Evolutionary conservation across 768 basidiomycete species (phyloP), one percentile per base, ranked within the genome.

Genomic region (Lactarius akahatsu): DNA sequence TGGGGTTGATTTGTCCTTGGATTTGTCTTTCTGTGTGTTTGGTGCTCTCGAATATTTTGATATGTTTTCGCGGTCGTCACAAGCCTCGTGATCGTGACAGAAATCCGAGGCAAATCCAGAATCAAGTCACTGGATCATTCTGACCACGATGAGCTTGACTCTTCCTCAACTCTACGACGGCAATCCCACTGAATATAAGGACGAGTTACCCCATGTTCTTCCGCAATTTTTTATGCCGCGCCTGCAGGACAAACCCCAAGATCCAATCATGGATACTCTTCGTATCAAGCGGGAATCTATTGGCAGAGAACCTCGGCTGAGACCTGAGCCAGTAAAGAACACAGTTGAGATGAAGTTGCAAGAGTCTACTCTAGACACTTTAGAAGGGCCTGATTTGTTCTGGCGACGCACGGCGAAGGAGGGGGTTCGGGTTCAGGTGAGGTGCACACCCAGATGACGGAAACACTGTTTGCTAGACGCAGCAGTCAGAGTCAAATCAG

Each of bases 221-320:
- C 70, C 73, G 0, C 74, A 67, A 16, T 91, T 92, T 74, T 86
- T 82, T 63, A 78, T 91, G n/a, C 87, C 89, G 11, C 75, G 70
- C n/a, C 76, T 93, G 55, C 77, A 80, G n/a, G 83, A 91, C 65
- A 85, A 83, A 69, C 90, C 91, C 3, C 91, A 92, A 72, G 87
- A 93, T 73, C 91, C 90, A 2, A 90, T 92, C 68, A 78, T 92
- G 74, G 86, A 89, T 52, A 76, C 80, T 20, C 67, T 90, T 28
- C 80, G 79, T 38, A 68, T 76, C 41, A 59, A 65, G 55, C 64
- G 60, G 34, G 55, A 69, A 41, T 63, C 38, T 45, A 38, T 32
- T 30, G 9, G 16, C 32, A 34, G 32, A 28, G 23, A 34, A 47
- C 50, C 52, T 26, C 26, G 20, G 32, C 45, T 59, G n/a, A n/a